phyloP scores from a whole-genome alignment of 352 stramenopile species.

The Globisporangium recalcitrans region DNA sequence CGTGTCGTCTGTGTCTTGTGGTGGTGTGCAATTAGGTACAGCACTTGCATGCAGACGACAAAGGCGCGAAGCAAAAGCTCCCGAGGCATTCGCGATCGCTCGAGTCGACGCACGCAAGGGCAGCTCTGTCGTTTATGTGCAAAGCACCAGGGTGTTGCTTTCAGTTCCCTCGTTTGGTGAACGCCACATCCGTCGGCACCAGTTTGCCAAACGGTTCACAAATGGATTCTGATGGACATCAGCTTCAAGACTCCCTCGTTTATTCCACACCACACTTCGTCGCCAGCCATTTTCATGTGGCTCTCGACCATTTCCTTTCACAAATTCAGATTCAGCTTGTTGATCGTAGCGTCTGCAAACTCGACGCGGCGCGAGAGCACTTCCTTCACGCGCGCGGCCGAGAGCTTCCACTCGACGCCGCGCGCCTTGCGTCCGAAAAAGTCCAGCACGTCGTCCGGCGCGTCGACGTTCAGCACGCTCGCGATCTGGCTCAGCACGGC shows the following conservation, averaged over 20 bases:
- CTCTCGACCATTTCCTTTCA: background rate
- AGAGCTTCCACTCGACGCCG: slow-evolving; percentile 66
- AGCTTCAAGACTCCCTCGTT: background rate
- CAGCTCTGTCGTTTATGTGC: background rate
- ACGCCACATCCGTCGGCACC: no score
- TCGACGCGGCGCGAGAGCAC: slow-evolving; percentile 72
- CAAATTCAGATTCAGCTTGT: slow-evolving; percentile 45
- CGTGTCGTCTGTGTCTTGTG: no score
- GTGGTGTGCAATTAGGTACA: no score
- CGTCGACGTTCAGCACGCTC: slow-evolving; percentile 69
- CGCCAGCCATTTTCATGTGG: background rate
- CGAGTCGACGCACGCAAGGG: background rate
- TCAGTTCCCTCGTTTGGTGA: no score
- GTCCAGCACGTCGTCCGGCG: slow-evolving; percentile 68
- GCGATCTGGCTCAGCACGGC: slow-evolving; percentile 58
- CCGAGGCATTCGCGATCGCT: background rate
- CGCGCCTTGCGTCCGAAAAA: slow-evolving; percentile 58
- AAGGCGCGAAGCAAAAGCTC: background rate
- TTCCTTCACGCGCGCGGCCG: slow-evolving; percentile 65
- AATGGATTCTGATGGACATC: background rate
- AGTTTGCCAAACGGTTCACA: background rate
- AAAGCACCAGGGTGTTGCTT: background rate
- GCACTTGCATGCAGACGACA: no score
- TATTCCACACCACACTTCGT: slow-evolving; percentile 1
- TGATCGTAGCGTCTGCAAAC: slow-evolving; percentile 62